Evolutionary conservation across 2,329 filamentous ascomycete genomes (phyloP).

Genomic region (Zymoseptoria ardabiliae): DNA sequence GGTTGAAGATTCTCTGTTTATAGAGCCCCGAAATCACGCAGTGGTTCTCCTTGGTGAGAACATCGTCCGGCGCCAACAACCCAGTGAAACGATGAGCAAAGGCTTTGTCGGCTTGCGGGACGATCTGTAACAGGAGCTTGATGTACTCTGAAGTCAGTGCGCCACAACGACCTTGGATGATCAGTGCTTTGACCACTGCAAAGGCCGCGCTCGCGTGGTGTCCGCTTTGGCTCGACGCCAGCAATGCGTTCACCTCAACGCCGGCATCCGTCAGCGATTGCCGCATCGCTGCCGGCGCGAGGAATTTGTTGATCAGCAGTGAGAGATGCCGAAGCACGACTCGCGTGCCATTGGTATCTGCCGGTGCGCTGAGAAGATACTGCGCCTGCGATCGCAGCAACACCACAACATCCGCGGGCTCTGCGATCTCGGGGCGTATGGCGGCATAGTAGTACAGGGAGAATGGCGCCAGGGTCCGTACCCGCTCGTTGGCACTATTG

Average conservation of each 20-base stretch:
- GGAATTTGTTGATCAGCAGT: conserved; percentile 43
- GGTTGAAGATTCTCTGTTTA: conserved; percentile 57
- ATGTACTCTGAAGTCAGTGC: conserved; percentile 37
- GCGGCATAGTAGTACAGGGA: conserved; percentile 28
- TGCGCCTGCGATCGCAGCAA: conserved; percentile 19
- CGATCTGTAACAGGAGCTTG: conserved; percentile 41
- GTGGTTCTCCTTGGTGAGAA: conserved; percentile 54
- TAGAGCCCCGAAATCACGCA: conserved; percentile 55
- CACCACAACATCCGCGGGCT: conserved; percentile 21
- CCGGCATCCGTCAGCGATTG: conserved; percentile 23
- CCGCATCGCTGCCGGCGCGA: conserved; percentile 34
- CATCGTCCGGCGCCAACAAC: conserved; percentile 53
- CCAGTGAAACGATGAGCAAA: conserved; percentile 53
- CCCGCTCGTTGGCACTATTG: conserved; percentile 1
- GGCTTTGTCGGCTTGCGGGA: conserved; percentile 39
- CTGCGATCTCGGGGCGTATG: conserved; percentile 24
- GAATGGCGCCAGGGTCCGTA: conserved; percentile 19
- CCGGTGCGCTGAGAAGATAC: conserved; percentile 11
- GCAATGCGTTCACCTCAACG: conserved; percentile 33
- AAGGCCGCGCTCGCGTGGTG: conserved; percentile 50
- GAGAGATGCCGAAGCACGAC: conserved; percentile 38
- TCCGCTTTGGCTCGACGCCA: conserved; percentile 29
- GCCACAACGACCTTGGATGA: conserved; percentile 47
- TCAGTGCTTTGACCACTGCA: conserved; percentile 53
- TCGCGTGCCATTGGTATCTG: conserved; percentile 8